Base-by-base conservation (phyloP, 2,329 filamentous ascomycete species). In the Ophiostoma tasmaniense region DNA sequence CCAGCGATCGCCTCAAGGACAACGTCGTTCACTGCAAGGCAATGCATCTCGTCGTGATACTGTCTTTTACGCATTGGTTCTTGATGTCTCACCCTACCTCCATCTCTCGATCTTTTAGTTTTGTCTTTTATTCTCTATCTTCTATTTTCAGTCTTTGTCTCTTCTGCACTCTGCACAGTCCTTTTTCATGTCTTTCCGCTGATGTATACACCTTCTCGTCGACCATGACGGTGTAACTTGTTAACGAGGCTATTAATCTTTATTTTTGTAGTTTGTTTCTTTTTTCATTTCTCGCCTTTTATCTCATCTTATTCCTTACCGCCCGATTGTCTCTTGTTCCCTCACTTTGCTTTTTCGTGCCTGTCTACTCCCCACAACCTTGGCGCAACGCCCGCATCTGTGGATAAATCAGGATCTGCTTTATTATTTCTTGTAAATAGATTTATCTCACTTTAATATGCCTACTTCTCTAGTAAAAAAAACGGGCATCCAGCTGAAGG, bases 361-460 rank as follows among this genome's bases (percentile, higher is more conserved):
- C 14, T 25, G 42, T 45, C 42, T 45, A 30, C 55, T 61, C 55
- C 42, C 22, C 67, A 68, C 67, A 64, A 52, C 39, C 25, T 61
- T 61, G 55, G 55, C 55, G 22, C 55, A 61, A 61, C 25, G 55
- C 55, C 55, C 22, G 14, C 22, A 25, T 5, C 50, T 61, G 55
- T 61, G 55, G 55, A 30, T 61, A 30, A 61, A 61, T 20, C 55
- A 61, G 25, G 25, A 30, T 61, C 7, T 30, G 17, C 42, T 45
- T 5, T 45, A 6, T 45, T 45, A 45, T 45, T n/a, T 45, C 42
- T n/a, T n/a, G 42, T 45, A 45, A 45, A 45, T 45, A n/a, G 14
- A 45, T 45, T 45, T 45, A 45, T 45, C 42, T 45, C 3, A 6
- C 17, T 20, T 45, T 45, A n/a, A n/a, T 4, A 33, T 33, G 33